Percentiles rank a stretch among this genome's conserved stretches.
phyloP scores from a whole-genome alignment of 805 yeast species.

The Barnettozyma pratensis region DNA sequence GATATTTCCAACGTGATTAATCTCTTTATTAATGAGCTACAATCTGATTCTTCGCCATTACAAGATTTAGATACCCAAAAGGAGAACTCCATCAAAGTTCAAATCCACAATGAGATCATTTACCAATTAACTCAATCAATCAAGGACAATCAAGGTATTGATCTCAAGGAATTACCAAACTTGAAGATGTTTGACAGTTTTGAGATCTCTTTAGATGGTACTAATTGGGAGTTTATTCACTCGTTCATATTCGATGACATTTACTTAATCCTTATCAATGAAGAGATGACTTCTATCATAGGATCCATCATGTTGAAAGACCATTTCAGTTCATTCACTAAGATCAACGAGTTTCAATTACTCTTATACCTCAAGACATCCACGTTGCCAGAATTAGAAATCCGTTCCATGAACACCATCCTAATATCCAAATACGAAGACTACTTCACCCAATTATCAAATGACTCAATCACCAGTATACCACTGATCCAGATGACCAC shows the following conservation, averaged over 20 bases:
- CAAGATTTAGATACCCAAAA: background rate
- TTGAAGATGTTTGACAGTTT: slow-evolving; percentile 38
- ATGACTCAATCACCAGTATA: slow-evolving; percentile 8
- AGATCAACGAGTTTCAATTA: slow-evolving; percentile 23
- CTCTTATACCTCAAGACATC: slow-evolving; percentile 36
- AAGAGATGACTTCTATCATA: slow-evolving; percentile 23
- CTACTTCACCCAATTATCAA: slow-evolving; percentile 15
- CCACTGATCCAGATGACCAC: slow-evolving; percentile 45
- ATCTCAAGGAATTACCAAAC: slow-evolving; percentile 20
- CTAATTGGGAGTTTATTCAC: slow-evolving; percentile 34
- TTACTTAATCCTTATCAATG: slow-evolving; percentile 24
- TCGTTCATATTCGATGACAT: slow-evolving; percentile 31
- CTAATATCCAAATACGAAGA: slow-evolving; percentile 39
- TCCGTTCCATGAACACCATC: slow-evolving; percentile 27
- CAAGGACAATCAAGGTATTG: slow-evolving; percentile 11
- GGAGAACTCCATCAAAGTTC: slow-evolving; percentile 5
- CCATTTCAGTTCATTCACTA: slow-evolving; percentile 30
- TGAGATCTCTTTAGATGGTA: slow-evolving; percentile 38
- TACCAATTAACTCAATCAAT: background rate
- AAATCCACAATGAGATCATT: slow-evolving; percentile 15
- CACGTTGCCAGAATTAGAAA: slow-evolving; percentile 39
- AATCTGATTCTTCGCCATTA: background rate
- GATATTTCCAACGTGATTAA: slow-evolving; percentile 14
- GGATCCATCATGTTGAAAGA: slow-evolving; percentile 37
- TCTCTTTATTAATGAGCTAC: slow-evolving; percentile 18